A percentile compares a stretch with the other conserved stretches of the same genome.
These are phyloP conservation scores for Parathielavia appendiculata DNA, from an alignment of 495 filamentous ascomycete genomes.

Conservation along the genomic window DNA sequence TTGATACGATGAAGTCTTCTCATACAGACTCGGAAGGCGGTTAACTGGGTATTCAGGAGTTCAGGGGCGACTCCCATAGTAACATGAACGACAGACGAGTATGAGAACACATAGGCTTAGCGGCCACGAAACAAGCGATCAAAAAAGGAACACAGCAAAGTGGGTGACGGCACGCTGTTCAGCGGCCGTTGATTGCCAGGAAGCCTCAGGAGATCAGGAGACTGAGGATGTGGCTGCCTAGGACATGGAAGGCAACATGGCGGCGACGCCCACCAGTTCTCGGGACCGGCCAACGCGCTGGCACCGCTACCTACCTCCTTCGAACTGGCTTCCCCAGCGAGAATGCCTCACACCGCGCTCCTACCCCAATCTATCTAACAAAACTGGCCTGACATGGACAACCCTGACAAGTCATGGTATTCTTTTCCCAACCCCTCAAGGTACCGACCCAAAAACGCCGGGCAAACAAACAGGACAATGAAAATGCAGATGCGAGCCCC, in stretches of 20 bases:
- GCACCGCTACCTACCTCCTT: neutral
- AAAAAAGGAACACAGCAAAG: conserved; percentile 2
- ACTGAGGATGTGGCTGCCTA: neutral
- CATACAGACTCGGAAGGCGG: no score
- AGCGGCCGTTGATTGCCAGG: conserved; percentile 12
- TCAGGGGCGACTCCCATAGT: no score
- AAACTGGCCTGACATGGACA: neutral
- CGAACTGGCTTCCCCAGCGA: no score
- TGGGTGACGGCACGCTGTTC: conserved; percentile 13
- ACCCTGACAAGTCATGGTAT: conserved; percentile 8
- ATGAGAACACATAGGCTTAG: no score
- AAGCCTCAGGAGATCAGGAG: neutral
- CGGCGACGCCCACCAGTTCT: neutral
- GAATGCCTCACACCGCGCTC: neutral
- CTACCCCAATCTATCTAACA: neutral
- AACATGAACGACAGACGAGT: no score
- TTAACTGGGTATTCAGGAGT: no score
- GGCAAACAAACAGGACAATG: neutral
- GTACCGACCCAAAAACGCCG: neutral
- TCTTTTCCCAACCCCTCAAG: conserved; percentile 6
- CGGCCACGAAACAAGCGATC: neutral
- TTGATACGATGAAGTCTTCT: no score
- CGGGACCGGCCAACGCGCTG: neutral
- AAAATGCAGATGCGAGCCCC: neutral
- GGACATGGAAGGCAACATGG: neutral